phyloP scores from a whole-genome alignment of 2,329 filamentous ascomycete species.

The Colletotrichum sp. region DNA sequence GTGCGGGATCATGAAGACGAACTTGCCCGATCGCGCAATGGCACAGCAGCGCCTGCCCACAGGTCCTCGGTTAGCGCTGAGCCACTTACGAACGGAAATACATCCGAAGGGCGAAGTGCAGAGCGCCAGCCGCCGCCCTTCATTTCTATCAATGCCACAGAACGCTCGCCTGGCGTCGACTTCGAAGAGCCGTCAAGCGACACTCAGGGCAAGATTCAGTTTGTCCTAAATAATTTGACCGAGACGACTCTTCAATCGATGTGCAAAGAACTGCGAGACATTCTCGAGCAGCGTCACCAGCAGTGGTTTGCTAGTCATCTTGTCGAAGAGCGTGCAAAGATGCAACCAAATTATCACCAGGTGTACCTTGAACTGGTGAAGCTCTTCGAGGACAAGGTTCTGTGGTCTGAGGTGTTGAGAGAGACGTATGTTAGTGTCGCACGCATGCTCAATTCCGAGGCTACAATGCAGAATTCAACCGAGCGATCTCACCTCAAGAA shows the following conservation, averaged over 20 bases:
- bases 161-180: conserved; percentile 63
- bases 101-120: conserved; percentile 63
- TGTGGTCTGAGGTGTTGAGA: conserved; percentile 89
- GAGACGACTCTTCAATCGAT: conserved; percentile 86
- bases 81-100: conserved; percentile 70
- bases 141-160: conserved; percentile 77
- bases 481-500: conserved; percentile 93
- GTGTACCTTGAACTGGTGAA: conserved; percentile 91
- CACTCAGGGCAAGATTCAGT: conserved; percentile 90
- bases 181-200: conserved; percentile 87
- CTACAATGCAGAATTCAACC: conserved; percentile 80
- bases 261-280: conserved; percentile 79
- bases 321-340: conserved; percentile 94
- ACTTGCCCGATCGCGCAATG: conserved; percentile 59
- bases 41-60: conserved; percentile 41
- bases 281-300: conserved; percentile 80
- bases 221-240: conserved; percentile 96
- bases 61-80: conserved; percentile 48
- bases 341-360: conserved; percentile 95
- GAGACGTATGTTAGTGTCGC: conserved; percentile 90
- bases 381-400: conserved; percentile 75
- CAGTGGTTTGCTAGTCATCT: conserved; percentile 97
- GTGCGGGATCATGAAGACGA: conserved; percentile 72
- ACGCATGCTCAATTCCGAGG: conserved; percentile 88
- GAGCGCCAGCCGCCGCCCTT: conserved; percentile 76